Percentiles rank a stretch among this genome's conserved stretches.
These are phyloP conservation scores for Pestalotiopsis sp. DNA, from an alignment of 2,329 filamentous ascomycete genomes.

Conservation along the genomic window DNA sequence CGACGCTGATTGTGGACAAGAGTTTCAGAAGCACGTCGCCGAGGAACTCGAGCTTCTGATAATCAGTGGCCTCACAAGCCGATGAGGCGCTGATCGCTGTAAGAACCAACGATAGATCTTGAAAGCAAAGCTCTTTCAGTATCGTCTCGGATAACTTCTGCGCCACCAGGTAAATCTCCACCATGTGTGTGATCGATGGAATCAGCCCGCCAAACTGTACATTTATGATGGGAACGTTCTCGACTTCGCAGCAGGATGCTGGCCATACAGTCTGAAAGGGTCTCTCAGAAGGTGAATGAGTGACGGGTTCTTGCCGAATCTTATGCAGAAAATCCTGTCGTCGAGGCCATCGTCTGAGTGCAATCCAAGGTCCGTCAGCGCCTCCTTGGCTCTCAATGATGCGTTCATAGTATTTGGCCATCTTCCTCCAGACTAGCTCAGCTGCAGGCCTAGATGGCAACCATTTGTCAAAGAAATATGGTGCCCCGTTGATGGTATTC, in stretches of 20 bases:
- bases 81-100: slow-evolving; percentile 72
- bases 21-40: slow-evolving; percentile 85
- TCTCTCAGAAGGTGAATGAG: slow-evolving; percentile 34
- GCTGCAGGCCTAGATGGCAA: slow-evolving; percentile 46
- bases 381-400: slow-evolving; percentile 39
- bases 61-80: slow-evolving; percentile 65
- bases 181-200: slow-evolving; percentile 71
- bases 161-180: slow-evolving; percentile 68
- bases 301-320: slow-evolving; percentile 13
- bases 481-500: slow-evolving; percentile 30
- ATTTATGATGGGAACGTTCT: slow-evolving; percentile 46
- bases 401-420: slow-evolving; percentile 16
- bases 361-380: slow-evolving; percentile 50
- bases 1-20: slow-evolving; percentile 67
- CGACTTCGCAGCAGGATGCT: slow-evolving; percentile 48
- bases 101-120: slow-evolving; percentile 56
- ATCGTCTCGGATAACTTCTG: slow-evolving; percentile 58
- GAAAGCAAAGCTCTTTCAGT: slow-evolving; percentile 55
- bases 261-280: slow-evolving; percentile 49
- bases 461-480: slow-evolving; percentile 44
- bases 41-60: slow-evolving; percentile 84
- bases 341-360: slow-evolving; percentile 52
- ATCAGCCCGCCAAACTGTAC: slow-evolving; percentile 63
- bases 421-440: slow-evolving; percentile 41
- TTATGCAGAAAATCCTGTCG: slow-evolving; percentile 62